Evolutionary conservation across 2,329 filamentous ascomycete species (phyloP), one percentile per base, ranked within the genome.

Genomic region (Cadophora malorum): DNA sequence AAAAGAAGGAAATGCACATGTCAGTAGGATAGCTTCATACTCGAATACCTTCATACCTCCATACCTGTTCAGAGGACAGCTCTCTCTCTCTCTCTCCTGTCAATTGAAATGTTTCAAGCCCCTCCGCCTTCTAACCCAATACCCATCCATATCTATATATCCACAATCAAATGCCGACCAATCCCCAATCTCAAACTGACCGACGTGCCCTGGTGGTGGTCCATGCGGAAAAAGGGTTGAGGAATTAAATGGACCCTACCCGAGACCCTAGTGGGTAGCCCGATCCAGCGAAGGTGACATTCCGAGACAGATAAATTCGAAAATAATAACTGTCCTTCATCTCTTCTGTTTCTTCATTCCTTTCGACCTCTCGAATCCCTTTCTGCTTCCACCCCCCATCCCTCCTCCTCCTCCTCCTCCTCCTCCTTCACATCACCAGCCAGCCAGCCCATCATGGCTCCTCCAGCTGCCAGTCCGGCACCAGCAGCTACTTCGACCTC

Each of bases 161-260:
- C 41, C 41, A 47, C 41, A 47, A 6, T 49, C 45, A 49, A 49
- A 49, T 49, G 31, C 53, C 53, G 31, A 58, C 31, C 28, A 35
- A 21, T 21, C 19, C 33, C 31, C 53, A 35, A 14, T 38, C 28
- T 38, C 53, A n/a, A 38, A 58, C 33, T 33, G 31, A 16, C 23
- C 50, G 21, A 16, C 31, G 10, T 21, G 3, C 28, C 28, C 28
- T 28, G 28, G 52, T 50, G 47, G 23, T 38, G 35, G 56, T 23
- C 56, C 35, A 59, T 45, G 60, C 60, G 31, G 41, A n/a, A 64
- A 64, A 64, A 64, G 52, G 63, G 63, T 56, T 64, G 52, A 47
- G 35, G 25, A 64, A 64, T 10, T 21, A 58, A 64, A 64, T 64
- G 62, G 62, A 35, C 23, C 16, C 41, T 45, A 45, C 41, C 41